Base-by-base conservation (phyloP, 2,329 filamentous ascomycete species). In the Nemania sp. region DNA sequence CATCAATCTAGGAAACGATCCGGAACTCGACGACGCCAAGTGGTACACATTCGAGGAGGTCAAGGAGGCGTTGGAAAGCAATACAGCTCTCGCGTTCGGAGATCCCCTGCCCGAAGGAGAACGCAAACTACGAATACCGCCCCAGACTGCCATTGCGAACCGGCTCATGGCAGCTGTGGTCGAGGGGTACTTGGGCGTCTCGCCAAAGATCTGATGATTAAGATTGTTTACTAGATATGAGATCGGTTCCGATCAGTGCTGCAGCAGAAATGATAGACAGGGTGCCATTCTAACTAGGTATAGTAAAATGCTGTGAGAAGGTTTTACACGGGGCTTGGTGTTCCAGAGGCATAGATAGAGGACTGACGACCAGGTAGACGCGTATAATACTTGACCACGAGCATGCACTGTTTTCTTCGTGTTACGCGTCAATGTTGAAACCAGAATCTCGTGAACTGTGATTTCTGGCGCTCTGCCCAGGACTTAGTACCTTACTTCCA, bases 11-110 rank as follows among this genome's bases (percentile, higher is more conserved):
- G 87, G 90, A 13, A 90, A 98, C 74, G 95, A 99, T 73, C 91
- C 91, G 0, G 95, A 99, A 79, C 76, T 99, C 64, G 91, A 97
- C 72, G 86, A 90, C 75, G 95, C 95, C 2, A 89, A 87, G 74
- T 99, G 95, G 95, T 94, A 94, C 70, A 78, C 84, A 0, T 78
- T 96, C 35, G 91, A 92, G 1, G 92, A 97, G 76, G 86, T 97
- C 2, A 81, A 87, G 70, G 85, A 89, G 71, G 94, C 92, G 1
- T 76, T 98, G 72, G 25, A 29, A 7, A 77, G 78, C 58, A 79
- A 84, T 9, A 90, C 90, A 0, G 86, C 86, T 20, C 13, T 45
- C 73, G 83, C 83, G 2, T 72, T 97, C 60, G 90, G 87, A 13
- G 88, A 90, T 6, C 45, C 53, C 43, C 73, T 88, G 1, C 84